Base-by-base conservation (phyloP, 1,284 basidiomycete genomes). In the Naganishia sp. region DNA sequence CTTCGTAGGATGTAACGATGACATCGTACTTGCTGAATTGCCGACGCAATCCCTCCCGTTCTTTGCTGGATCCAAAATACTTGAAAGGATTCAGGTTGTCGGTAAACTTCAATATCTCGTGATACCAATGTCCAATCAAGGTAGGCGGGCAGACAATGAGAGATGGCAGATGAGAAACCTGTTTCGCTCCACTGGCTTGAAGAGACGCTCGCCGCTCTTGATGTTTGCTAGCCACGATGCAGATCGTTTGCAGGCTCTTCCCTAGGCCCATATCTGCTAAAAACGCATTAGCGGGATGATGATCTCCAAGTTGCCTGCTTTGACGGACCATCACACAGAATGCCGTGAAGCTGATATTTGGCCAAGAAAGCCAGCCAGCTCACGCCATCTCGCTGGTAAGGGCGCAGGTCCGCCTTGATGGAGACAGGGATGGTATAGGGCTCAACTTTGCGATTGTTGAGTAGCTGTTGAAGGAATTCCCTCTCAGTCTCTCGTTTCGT, bases 341-440 rank as follows among this genome's bases (percentile, higher is more conserved):
- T 93, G 23, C 96, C 96, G 78, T 99, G 96, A 6, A 99, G 81
- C 77, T 99, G 96, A 75, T 95, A 98, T 78, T 95, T 82, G 36
- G 94, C 90, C 49, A 99, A 83, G 83, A 99, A 99, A 0, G 96
- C 96, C 54, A 99, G 84, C 96, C 96, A 99, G 78, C 94, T 98
- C 72, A 99, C 92, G 52, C 96, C 96, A 69, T 99, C 96, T 77
- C 92, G 90, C 79, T 99, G 96, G 76, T 99, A 99, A 78, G 94
- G 93, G 66, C 96, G 88, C 56, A 99, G 83, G 73, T 97, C 93
- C 45, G 94, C 93, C 69, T 95, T 93, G 83, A 99, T 90, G 55
- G 83, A 81, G 69, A 96, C 87, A 0, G 95, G 94, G 6, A 99
- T 87, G 55, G 82, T 80, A 78, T 99, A 99, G 70, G 90, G 88